Percentiles rank a stretch among this genome's conserved stretches.
These are phyloP conservation scores for Chaetomiaceae sp. DNA, from an alignment of 2,329 filamentous ascomycete species.

Conservation along the genomic window DNA sequence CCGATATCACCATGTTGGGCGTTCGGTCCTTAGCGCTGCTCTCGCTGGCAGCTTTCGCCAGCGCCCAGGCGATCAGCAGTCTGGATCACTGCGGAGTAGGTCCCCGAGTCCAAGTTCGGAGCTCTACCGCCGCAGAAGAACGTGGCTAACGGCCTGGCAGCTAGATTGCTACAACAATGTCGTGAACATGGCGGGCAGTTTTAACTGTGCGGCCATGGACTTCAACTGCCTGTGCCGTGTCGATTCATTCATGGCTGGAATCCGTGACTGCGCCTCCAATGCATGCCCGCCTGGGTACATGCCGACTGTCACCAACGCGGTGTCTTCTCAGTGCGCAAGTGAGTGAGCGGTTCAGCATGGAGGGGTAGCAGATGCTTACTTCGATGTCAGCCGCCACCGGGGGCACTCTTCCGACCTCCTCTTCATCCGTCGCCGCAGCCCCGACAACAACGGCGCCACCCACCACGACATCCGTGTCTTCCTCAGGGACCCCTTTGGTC, in stretches of 20 bases:
- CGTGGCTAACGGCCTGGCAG: slow-evolving; percentile 19
- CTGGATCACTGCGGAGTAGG: slow-evolving; percentile 23
- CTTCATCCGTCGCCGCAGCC: slow-evolving; percentile 5
- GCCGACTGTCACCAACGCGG: slow-evolving; percentile 19
- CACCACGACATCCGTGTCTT: slow-evolving; percentile 9
- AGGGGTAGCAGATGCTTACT: slow-evolving; percentile 2
- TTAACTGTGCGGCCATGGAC: slow-evolving; percentile 17
- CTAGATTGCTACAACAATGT: slow-evolving; percentile 17
- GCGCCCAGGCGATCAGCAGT: slow-evolving; percentile 16
- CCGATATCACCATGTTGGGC: slow-evolving; percentile 11
- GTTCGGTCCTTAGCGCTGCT: slow-evolving; percentile 12
- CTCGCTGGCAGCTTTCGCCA: slow-evolving; percentile 18
- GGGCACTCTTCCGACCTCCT: background rate
- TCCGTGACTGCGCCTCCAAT: slow-evolving; percentile 23
- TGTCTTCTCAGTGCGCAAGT: slow-evolving; percentile 23
- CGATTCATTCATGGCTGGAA: slow-evolving; percentile 15
- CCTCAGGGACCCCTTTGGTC: background rate
- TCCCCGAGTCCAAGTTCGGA: background rate
- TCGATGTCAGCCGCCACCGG: background rate
- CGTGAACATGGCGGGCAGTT: slow-evolving; percentile 8
- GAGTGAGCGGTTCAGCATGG: slow-evolving; percentile 1
- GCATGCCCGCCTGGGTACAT: slow-evolving; percentile 23
- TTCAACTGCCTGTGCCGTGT: slow-evolving; percentile 26
- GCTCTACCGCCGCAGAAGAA: background rate
- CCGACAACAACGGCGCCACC: slow-evolving; percentile 13